phyloP scores from a whole-genome alignment of 2,329 filamentous ascomycete species.

The Aspergillus hiratsukae region DNA sequence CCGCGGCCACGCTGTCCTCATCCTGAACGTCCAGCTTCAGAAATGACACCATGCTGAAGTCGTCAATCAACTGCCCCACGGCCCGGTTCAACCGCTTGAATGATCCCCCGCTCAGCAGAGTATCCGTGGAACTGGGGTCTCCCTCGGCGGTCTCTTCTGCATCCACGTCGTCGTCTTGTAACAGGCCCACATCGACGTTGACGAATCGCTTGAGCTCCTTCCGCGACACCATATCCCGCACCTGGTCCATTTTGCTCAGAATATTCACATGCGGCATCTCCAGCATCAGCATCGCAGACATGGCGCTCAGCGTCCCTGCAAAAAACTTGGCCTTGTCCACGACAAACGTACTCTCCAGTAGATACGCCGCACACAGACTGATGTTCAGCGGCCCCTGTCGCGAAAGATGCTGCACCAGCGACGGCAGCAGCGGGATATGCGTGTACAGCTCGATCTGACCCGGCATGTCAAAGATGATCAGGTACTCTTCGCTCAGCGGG shows the following conservation, averaged over 20 bases:
- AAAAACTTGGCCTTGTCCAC: slow-evolving; percentile 97
- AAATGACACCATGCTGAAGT: slow-evolving; percentile 97
- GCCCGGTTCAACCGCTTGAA: slow-evolving; percentile 82
- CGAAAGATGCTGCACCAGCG: slow-evolving; percentile 75
- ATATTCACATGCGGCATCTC: slow-evolving; percentile 97
- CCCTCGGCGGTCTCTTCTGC: slow-evolving; percentile 51
- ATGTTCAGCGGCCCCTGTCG: slow-evolving; percentile 78
- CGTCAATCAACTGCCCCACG: slow-evolving; percentile 87
- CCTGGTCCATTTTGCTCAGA: slow-evolving; percentile 94
- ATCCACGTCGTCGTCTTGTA: slow-evolving; percentile 62
- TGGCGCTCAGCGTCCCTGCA: slow-evolving; percentile 87
- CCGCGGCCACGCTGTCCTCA: slow-evolving; percentile 81
- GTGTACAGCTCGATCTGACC: slow-evolving; percentile 99
- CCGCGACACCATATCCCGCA: slow-evolving; percentile 82
- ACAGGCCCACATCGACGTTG: slow-evolving; percentile 74
- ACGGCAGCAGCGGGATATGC: slow-evolving; percentile 86
- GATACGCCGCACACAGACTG: slow-evolving; percentile 85
- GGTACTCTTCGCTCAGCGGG: slow-evolving; percentile 83
- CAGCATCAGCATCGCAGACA: slow-evolving; percentile 99
- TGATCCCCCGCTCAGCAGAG: slow-evolving; percentile 73
- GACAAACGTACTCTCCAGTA: slow-evolving; percentile 93
- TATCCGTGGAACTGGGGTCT: slow-evolving; percentile 62
- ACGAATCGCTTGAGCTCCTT: slow-evolving; percentile 86
- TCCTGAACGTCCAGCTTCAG: slow-evolving; percentile 83
- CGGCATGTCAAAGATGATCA: slow-evolving; percentile 98